Evolutionary conservation across 345 rosid species (phyloP), one percentile per base, ranked within the genome.

Genomic region (Gossypium anomalum): DNA sequence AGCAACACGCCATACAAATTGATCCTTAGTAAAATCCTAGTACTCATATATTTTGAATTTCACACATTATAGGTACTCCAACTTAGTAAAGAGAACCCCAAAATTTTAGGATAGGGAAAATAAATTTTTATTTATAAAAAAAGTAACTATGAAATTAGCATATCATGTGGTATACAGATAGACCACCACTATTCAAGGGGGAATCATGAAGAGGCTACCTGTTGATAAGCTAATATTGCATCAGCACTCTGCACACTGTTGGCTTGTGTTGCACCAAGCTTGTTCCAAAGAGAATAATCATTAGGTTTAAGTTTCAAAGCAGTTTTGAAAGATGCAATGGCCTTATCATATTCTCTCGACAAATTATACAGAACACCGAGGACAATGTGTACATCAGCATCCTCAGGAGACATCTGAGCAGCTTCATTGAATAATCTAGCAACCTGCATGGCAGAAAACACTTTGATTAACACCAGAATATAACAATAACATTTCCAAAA

Each of bases 201-300:
- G 9, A 45, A 57, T 71, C 41, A 25, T 38, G 20, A n/a, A 20
- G 61, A 56, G 56, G 64, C 52, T 82, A 93, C 98, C 90, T 79
- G 91, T 76, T 96, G 99, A 82, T 96, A 96, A 73, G 99, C 99
- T 76, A 83, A 81, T 82, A 95, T 95, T 62, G 99, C 99, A 88
- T 96, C 98, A 57, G 97, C 89, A 87, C 99, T 25, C 25, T 25
- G 25, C 25, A 25, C 25, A 25, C 25, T 1, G 25, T 25, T 25
- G 25, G 25, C 25, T 25, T 25, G 25, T 25, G 99, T 96, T 29
- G 99, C 99, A 45, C 99, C 98, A 51, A 93, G 93, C 83, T 96
- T 93, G 86, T 96, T 96, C 99, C 99, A 96, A 17, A 96, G 96
- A 27, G 99, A 96, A 83, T 96, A 96, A 83, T 96, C 99, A 62